phyloP scores from a whole-genome alignment of 106 monocot species.

The Dendrobium catenatum region DNA sequence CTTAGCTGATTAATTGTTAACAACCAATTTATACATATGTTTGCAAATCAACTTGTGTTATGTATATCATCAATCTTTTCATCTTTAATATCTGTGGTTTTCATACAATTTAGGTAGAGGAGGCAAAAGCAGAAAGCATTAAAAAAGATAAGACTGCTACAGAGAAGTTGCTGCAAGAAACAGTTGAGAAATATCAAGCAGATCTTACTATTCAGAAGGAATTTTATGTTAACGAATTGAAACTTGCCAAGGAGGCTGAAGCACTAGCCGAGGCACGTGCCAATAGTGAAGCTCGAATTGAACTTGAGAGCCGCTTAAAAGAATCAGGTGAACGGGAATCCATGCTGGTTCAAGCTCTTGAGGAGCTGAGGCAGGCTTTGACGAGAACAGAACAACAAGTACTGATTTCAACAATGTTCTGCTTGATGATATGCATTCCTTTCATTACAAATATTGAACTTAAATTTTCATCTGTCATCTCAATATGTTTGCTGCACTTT shows the following conservation, averaged over 20 bases:
- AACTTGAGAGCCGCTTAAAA: conserved; percentile 81
- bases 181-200: conserved; percentile 82
- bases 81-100: background rate
- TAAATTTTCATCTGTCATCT: background rate
- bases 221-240: conserved; percentile 86
- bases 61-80: background rate
- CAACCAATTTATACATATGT: background rate
- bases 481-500: background rate
- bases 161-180: conserved; percentile 95
- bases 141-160: conserved; percentile 83
- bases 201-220: conserved; percentile 94
- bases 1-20: background rate
- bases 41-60: background rate
- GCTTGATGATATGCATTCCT: background rate
- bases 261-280: conserved; percentile 75
- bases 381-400: conserved; percentile 93
- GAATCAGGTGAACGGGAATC: conserved; percentile 83
- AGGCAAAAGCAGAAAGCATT: conserved; percentile 85
- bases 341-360: conserved; percentile 82
- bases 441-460: background rate
- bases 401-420: conserved; percentile 10
- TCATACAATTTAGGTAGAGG: conserved; percentile 63
- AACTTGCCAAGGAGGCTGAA: conserved; percentile 93
- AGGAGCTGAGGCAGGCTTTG: conserved; percentile 82
- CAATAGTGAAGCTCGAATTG: conserved; percentile 77